Evolutionary conservation across 2,329 filamentous ascomycete species (phyloP).

Genomic region (Penicillium sp.): DNA sequence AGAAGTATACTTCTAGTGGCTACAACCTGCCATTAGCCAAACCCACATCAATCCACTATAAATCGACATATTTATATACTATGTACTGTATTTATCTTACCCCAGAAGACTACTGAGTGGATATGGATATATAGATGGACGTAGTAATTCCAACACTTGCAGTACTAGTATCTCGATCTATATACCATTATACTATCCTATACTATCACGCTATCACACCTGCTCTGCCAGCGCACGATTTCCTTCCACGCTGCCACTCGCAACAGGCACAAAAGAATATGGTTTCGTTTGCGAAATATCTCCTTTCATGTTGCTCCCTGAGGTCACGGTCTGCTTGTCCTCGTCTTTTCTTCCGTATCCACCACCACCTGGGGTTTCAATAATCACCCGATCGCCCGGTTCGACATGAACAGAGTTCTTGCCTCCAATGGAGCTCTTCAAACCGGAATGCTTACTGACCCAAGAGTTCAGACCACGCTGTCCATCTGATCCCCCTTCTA

Average conservation of each 20-base stretch:
- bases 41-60: too few relatives aligned
- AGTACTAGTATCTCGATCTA: too few relatives aligned
- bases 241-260: constrained; percentile 6
- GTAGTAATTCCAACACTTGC: too few relatives aligned
- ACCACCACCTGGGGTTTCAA: constrained; percentile 40
- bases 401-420: constrained; percentile 4
- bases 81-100: too few relatives aligned
- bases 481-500: constrained; percentile 77
- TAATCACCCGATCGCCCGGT: constrained; percentile 38
- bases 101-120: too few relatives aligned
- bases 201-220: too few relatives aligned
- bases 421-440: constrained; percentile 3
- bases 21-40: too few relatives aligned
- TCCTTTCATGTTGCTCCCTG: too few relatives aligned
- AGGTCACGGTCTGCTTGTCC: neutral
- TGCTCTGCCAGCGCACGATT: constrained; percentile 9
- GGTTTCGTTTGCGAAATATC: constrained; percentile 1
- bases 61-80: too few relatives aligned
- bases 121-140: too few relatives aligned
- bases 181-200: too few relatives aligned
- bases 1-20: too few relatives aligned
- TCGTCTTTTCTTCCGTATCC: constrained; percentile 24
- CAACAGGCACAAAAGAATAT: constrained; percentile 6
- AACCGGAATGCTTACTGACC: constrained; percentile 52
- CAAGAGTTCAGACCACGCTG: constrained; percentile 79